Evolutionary conservation across 495 filamentous ascomycete species (phyloP), one percentile per base, ranked within the genome.

Genomic region (Neurospora sp.): DNA sequence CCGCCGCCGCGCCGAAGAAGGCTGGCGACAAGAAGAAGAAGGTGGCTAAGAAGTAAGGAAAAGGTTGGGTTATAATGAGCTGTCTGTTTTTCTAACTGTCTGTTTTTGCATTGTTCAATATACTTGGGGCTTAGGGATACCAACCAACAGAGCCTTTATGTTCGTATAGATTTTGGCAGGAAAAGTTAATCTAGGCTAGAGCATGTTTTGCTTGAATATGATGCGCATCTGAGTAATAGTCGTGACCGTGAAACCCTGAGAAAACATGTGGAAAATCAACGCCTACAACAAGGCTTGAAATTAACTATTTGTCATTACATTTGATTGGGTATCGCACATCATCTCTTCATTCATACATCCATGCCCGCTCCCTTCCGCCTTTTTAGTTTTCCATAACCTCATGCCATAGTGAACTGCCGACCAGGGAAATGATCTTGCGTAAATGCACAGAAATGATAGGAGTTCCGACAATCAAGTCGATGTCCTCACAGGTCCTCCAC

Each of bases 1-100:
- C 40, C 48, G 72, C 73, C 46, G 75, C 74, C 53, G 68, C 73
- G 68, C 16, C 31, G 66, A 72, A 76, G 68, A 37, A 74, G 40
- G 66, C 37, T 40, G 70, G 75, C 53, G 70, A 39, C 69, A 72
- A 75, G 66, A 22, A 22, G 3, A 75, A 75, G 41, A 59, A 74
- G 46, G 40, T 31, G 8, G 42, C 38, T 40, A 40, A 73, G 73
- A 73, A 40, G 38, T 66, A 61, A 39, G 20, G 8, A 10, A 70
- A 66, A 40, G 44, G 27, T 37, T 12, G 22, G 53, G 11, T 31
- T 66, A 27, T 66, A 66, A 66, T 35, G 53, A 61, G 31, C 22
- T 31, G 53, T 66, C 14, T 37, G n/a, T 53, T 53, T 53, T 53
- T 48, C n/a, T 22, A 48, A 48, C 44, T 48, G 53, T 61, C 48